phyloP scores from a whole-genome alignment of 2,329 filamentous ascomycete genomes.

The Diplodia scrobiculata region DNA sequence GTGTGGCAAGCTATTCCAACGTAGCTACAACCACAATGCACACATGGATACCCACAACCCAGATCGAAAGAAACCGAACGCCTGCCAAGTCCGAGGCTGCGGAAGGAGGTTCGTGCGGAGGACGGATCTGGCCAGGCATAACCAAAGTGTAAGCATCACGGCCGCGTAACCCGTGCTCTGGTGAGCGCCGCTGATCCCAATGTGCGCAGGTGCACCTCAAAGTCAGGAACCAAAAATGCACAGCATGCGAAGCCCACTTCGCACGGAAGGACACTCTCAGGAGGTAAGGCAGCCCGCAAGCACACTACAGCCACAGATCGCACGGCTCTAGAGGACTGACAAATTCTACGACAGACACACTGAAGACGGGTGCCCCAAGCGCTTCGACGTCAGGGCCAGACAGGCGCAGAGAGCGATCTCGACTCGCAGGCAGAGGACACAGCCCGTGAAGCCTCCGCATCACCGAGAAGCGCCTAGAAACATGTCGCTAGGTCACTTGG shows the following conservation, averaged over 20 bases:
- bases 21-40: slow-evolving; percentile 83
- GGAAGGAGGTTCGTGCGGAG: slow-evolving; percentile 77
- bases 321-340: slow-evolving; percentile 12
- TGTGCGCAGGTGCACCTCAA: slow-evolving; percentile 67
- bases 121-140: slow-evolving; percentile 69
- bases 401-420: slow-evolving; percentile 7
- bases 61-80: slow-evolving; percentile 68
- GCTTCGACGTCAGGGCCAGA: slow-evolving; percentile 38
- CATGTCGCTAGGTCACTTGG: slow-evolving; percentile 3
- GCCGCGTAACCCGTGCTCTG: not conserved
- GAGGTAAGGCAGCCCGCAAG: slow-evolving; percentile 57
- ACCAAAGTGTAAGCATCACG: slow-evolving; percentile 52
- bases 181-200: slow-evolving; percentile 16
- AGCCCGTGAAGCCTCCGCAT: not conserved
- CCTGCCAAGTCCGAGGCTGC: slow-evolving; percentile 67
- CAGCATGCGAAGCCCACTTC: slow-evolving; percentile 71
- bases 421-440: slow-evolving; percentile 2
- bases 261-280: slow-evolving; percentile 80
- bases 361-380: slow-evolving; percentile 73
- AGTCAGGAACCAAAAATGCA: slow-evolving; percentile 68
- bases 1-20: slow-evolving; percentile 77
- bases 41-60: slow-evolving; percentile 84
- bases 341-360: slow-evolving; percentile 60
- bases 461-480: not conserved
- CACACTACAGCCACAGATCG: not conserved